Base-by-base conservation (phyloP, 2,329 filamentous ascomycete genomes). In the Nothophoma quercina region DNA sequence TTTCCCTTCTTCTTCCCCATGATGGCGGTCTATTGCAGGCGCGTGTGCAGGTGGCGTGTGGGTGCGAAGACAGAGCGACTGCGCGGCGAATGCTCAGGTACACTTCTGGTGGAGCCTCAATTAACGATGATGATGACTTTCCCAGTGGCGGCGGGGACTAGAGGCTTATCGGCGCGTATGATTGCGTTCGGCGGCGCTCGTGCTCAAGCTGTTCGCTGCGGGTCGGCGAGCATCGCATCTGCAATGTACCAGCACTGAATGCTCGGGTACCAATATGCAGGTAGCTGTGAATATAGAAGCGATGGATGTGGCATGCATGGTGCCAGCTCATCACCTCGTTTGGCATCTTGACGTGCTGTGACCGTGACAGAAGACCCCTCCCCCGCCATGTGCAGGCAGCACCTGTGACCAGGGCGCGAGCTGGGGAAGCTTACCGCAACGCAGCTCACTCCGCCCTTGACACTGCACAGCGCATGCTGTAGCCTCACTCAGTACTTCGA, bases 1-100 rank as follows among this genome's bases (percentile, higher is more conserved):
- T 70, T 70, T 34, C 50, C 57, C 56, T 70, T 69, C 41, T 68
- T 71, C 49, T 64, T 60, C 46, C 52, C 60, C 68, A 70, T 70
- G 51, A 48, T 34, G 33, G 26, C 33, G 22, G 45, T 35, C 30
- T 12, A n/a, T 25, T 48, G 38, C 18, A 22, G 42, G 26, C 41
- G 41, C 29, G 35, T n/a, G 16, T 23, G 19, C 7, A 16, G 30
- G 41, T 32, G 50, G 50, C 43, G 43, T 18, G 43, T 23, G 15
- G 21, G 38, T 43, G 43, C 32, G 33, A 30, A 30, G 38, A 10
- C 18, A 22, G 4, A 25, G 21, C 26, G 40, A 26, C n/a, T 8
- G 49, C 28, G 39, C 44, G 25, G 42, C 21, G 21, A 46, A 32
- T 28, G 43, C 26, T 46, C 33, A 42, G 32, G 40, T 33, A 42